Evolutionary conservation across 106 monocot genomes (phyloP), one percentile per base, ranked within the genome.

Genomic region (Cymbidium sinense): DNA sequence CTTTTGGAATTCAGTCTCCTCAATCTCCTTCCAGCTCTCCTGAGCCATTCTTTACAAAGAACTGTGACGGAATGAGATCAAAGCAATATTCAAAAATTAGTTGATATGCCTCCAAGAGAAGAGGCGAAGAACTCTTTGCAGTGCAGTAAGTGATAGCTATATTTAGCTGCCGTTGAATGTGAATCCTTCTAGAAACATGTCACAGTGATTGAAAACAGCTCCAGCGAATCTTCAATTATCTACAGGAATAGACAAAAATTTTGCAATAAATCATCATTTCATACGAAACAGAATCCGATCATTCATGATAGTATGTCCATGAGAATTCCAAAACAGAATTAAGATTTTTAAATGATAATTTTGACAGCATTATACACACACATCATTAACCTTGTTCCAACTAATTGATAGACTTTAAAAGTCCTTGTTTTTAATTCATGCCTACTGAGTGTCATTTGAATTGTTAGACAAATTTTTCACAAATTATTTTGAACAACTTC

Each of bases 1-100:
- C 76, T 76, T 76, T 27, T 52, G 54, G 29, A 19, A 21, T 37
- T 71, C 71, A 71, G 71, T 58, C 71, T 71, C 71, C 20, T 71
- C 37, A 7, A 71, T n/a, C 18, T 71, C 71, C 15, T 36, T 71
- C 71, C 71, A 71, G 71, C 71, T 71, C 71, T 71, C 71, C 20
- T 71, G 71, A 20, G 71, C 71, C 71, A 71, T 71, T 15, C 31
- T 71, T 28, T 2, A 15, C 47, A 47, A 47, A 47, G 47, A 47
- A 47, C 47, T 47, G 47, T 13, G 13, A 15, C 47, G 6, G 18
- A 62, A 62, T 62, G 8, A 62, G 5, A 23, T 23, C 23, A 4
- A 62, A 62, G 25, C 21, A 5, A 62, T 23, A 23, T 10, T 62
- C 21, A 25, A 23, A 23, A 62, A 23, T 5, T 25, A 62, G 27